phyloP scores from a whole-genome alignment of 2,329 filamentous ascomycete species.

The Periglandula ipomoeae region DNA sequence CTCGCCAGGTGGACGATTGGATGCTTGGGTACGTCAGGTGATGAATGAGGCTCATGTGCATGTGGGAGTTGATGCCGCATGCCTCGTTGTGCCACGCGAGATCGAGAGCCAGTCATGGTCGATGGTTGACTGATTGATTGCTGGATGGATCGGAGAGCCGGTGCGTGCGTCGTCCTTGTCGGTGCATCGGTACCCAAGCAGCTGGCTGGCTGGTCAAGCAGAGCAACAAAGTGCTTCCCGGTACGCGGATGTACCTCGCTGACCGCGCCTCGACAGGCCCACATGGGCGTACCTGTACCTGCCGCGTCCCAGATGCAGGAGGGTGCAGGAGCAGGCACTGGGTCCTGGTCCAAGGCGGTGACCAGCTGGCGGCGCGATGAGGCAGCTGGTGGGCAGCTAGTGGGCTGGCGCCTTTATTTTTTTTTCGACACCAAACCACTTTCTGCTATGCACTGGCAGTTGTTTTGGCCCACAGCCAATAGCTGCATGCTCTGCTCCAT shows the following conservation, averaged over 20 bases:
- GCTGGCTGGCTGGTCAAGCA: too few species aligned
- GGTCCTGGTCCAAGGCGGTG: conserved; percentile 1
- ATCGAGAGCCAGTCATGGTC: background rate
- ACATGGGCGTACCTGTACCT: background rate
- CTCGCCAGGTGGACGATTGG: too few species aligned
- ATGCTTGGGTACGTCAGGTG: too few species aligned
- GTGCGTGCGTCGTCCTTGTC: too few species aligned
- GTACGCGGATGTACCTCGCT: too few species aligned
- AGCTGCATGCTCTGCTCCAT: conserved; percentile 15
- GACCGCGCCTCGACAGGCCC: background rate
- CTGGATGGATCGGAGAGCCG: too few species aligned
- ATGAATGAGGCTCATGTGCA: background rate
- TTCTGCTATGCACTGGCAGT: conserved; percentile 11
- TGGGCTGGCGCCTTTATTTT: conserved; percentile 1
- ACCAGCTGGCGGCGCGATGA: background rate
- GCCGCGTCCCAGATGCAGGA: too few species aligned
- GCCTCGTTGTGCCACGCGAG: too few species aligned
- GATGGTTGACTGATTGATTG: background rate
- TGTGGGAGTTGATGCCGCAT: background rate
- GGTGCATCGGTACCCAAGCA: too few species aligned
- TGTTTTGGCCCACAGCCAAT: conserved; percentile 23
- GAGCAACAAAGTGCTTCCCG: too few species aligned
- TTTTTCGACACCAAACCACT: background rate
- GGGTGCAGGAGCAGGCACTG: too few species aligned
- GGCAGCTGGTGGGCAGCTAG: too few species aligned